Percentiles rank a stretch among this genome's conserved stretches.
Evolutionary conservation across 2,329 filamentous ascomycete genomes (phyloP).

Genomic region (Lasiodiplodia gonubiensis): DNA sequence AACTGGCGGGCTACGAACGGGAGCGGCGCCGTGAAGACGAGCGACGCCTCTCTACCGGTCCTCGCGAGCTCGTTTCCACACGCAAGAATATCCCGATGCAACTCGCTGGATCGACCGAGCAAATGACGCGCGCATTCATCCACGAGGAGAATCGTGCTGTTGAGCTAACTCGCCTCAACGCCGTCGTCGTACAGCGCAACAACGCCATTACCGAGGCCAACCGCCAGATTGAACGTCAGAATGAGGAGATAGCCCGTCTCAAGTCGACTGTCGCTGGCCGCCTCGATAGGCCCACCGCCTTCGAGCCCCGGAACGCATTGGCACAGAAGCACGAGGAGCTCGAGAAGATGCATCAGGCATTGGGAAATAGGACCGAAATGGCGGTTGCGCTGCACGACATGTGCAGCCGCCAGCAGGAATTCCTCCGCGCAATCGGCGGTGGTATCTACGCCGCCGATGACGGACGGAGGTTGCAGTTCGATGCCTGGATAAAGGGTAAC

Average conservation of each 20-base stretch:
- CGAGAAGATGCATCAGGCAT: constrained; percentile 24
- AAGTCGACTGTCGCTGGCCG: background rate
- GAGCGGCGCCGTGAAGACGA: background rate
- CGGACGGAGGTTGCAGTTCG: background rate
- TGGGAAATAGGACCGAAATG: background rate
- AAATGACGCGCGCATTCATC: background rate
- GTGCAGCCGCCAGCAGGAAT: constrained; percentile 6
- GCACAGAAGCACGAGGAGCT: constrained; percentile 32
- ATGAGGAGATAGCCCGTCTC: background rate
- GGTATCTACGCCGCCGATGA: background rate
- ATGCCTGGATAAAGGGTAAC: constrained; percentile 5
- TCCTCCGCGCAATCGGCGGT: background rate
- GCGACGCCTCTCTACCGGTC: background rate
- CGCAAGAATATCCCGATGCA: background rate
- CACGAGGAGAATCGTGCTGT: constrained; percentile 2
- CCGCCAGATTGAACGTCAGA: background rate
- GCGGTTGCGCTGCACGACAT: constrained; percentile 4
- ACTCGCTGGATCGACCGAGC: no score
- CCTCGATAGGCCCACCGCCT: background rate
- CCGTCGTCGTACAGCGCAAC: constrained; percentile 9
- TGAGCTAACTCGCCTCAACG: constrained; percentile 6
- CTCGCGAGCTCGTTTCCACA: background rate
- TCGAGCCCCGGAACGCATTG: constrained; percentile 19
- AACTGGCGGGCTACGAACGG: background rate
- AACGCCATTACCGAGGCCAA: background rate